Evolutionary conservation across 257 asterid genomes (phyloP).

Genomic region (Misopates orontium): DNA sequence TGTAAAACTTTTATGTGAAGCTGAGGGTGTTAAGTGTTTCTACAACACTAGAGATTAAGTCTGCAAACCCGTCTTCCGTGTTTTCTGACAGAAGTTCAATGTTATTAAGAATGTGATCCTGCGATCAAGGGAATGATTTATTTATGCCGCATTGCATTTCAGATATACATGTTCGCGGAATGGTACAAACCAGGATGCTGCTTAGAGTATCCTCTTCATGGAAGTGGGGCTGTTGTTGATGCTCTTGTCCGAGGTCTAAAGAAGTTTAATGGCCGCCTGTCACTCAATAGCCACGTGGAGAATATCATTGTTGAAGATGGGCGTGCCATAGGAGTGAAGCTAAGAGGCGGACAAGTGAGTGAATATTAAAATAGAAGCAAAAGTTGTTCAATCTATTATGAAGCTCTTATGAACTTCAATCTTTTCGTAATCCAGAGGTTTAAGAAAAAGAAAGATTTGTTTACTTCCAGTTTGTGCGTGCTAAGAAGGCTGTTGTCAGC

Average conservation of each 20-base stretch:
- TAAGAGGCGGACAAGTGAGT: slow-evolving; percentile 88
- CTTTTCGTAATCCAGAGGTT: neutral
- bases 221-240: slow-evolving; percentile 84
- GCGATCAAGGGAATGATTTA: neutral
- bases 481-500: slow-evolving; percentile 88
- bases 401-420: neutral
- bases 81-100: neutral
- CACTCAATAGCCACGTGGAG: slow-evolving; percentile 85
- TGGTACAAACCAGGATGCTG: slow-evolving; percentile 95
- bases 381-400: neutral
- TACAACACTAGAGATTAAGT: too few relatives aligned
- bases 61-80: neutral
- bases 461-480: slow-evolving; percentile 68
- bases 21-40: too few relatives aligned
- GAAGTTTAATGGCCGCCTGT: slow-evolving; percentile 83
- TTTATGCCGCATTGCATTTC: slow-evolving; percentile 20
- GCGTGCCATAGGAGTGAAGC: slow-evolving; percentile 86
- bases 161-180: slow-evolving; percentile 95
- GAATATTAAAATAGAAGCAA: neutral
- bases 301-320: slow-evolving; percentile 80
- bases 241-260: slow-evolving; percentile 84
- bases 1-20: too few relatives aligned
- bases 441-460: slow-evolving; percentile 18
- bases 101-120: neutral
- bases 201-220: slow-evolving; percentile 88